These are phyloP conservation scores for Limnomonas spitsbergensis DNA, from an alignment of 139 green algal genomes.

Conservation along the genomic window DNA sequence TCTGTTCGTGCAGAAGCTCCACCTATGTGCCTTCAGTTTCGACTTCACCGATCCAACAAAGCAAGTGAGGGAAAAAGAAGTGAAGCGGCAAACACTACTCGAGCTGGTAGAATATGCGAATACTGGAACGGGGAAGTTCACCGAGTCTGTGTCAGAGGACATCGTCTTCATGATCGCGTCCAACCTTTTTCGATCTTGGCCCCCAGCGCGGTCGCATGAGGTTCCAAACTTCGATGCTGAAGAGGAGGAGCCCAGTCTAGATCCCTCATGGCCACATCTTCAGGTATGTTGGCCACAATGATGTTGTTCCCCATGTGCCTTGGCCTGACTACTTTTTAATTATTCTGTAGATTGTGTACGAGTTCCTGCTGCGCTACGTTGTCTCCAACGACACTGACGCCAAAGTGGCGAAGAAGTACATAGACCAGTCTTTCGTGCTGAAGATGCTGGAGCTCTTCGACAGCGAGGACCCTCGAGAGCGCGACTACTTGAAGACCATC, in stretches of 20 bases:
- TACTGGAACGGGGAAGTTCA: constrained; percentile 90
- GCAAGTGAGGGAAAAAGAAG: constrained; percentile 93
- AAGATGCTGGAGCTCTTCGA: constrained; percentile 91
- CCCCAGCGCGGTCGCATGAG: constrained; percentile 69
- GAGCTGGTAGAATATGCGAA: constrained; percentile 99
- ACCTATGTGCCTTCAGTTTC: constrained; percentile 92
- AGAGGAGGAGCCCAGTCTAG: constrained; percentile 96
- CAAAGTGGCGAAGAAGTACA: constrained; percentile 95
- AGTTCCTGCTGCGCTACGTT: constrained; percentile 98
- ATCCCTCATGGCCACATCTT: constrained; percentile 96
- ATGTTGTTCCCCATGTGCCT: not conserved
- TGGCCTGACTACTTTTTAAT: not conserved
- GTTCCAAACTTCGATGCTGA: constrained; percentile 82
- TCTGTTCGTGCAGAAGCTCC: constrained; percentile 95
- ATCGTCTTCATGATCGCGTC: constrained; percentile 89
- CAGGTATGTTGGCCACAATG: constrained; percentile 55
- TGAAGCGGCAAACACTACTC: constrained; percentile 95
- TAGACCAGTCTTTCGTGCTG: constrained; percentile 89
- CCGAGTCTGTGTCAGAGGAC: constrained; percentile 84
- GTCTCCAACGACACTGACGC: constrained; percentile 96
- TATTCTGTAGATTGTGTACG: constrained; percentile 89
- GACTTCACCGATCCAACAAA: constrained; percentile 88
- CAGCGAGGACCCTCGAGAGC: constrained; percentile 94
- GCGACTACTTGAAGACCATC: constrained; percentile 99
- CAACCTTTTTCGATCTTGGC: constrained; percentile 96